Evolutionary conservation across 31 red algal species (phyloP).

Genomic region (Odonthalia washingtoniensis): DNA sequence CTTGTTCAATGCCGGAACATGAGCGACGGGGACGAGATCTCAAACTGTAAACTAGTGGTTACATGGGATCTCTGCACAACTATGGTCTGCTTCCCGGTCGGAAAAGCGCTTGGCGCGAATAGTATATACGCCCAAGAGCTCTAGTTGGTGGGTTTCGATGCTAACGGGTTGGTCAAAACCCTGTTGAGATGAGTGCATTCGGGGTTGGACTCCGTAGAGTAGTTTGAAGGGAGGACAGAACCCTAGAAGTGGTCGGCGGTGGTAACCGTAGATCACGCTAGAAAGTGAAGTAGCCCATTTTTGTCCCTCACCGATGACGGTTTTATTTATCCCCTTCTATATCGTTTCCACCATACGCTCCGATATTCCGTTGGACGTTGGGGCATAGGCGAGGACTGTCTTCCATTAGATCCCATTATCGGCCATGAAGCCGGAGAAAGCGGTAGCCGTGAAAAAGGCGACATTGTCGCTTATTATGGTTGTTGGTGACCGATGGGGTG

Average conservation of each 20-base stretch:
- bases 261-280: not conserved
- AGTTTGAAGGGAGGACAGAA: not conserved
- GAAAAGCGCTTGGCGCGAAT: not conserved
- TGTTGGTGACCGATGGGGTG: not conserved
- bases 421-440: not conserved
- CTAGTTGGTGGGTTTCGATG: not conserved
- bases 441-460: not conserved
- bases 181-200: not conserved
- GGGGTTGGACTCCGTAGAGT: not conserved
- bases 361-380: slow-evolving; percentile 6
- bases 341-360: slow-evolving; percentile 17
- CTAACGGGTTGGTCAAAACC: not conserved
- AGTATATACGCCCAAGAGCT: not conserved
- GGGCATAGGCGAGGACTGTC: slow-evolving; percentile 2
- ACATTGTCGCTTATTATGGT: not conserved
- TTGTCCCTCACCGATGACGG: not conserved
- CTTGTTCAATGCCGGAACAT: not conserved
- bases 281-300: not conserved
- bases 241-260: not conserved
- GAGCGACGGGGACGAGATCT: not conserved
- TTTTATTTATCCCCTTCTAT: not conserved
- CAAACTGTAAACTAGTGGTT: not conserved
- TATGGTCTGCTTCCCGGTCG: not conserved
- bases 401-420: not conserved
- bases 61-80: not conserved